phyloP scores from a whole-genome alignment of 73 alveolate genomes.

The Diophrys sp. region DNA sequence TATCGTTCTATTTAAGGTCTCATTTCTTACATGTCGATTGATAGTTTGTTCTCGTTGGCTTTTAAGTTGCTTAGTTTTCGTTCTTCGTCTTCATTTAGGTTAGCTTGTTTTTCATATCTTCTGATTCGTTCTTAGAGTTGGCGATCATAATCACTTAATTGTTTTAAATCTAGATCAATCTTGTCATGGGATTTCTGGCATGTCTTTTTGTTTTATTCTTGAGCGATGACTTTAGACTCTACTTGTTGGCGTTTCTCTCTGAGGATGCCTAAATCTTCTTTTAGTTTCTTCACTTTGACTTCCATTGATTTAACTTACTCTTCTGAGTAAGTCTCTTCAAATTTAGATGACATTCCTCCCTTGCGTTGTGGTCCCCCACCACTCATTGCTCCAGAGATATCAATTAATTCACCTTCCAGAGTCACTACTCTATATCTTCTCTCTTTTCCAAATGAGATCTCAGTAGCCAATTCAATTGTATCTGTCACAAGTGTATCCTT shows the following conservation, averaged over 20 bases:
- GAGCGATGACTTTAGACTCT: no score
- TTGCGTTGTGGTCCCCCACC: slow-evolving; percentile 93
- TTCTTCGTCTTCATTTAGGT: no score
- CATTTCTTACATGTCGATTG: slow-evolving; percentile 18
- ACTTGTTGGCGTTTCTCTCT: slow-evolving; percentile 32
- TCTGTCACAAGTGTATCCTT: slow-evolving; percentile 85
- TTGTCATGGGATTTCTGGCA: no score
- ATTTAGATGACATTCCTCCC: slow-evolving; percentile 76
- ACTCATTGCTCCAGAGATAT: slow-evolving; percentile 84
- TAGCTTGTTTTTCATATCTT: no score
- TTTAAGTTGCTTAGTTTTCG: no score
- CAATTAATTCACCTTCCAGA: slow-evolving; percentile 86
- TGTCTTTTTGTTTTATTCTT: no score
- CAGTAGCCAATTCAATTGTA: slow-evolving; percentile 70
- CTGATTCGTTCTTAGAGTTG: no score
- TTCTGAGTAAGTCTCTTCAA: slow-evolving; percentile 30
- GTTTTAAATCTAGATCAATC: no score
- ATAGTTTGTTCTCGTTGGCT: slow-evolving; percentile 4
- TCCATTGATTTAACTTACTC: slow-evolving; percentile 25
- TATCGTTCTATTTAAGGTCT: slow-evolving; percentile 12
- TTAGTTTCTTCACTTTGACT: slow-evolving; percentile 25
- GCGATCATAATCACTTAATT: no score
- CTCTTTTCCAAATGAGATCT: slow-evolving; percentile 73
- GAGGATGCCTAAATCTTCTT: slow-evolving; percentile 40
- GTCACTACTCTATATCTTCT: slow-evolving; percentile 79